Evolutionary conservation across 345 rosid genomes (phyloP).

Genomic region (Lenwebbia sp.): DNA sequence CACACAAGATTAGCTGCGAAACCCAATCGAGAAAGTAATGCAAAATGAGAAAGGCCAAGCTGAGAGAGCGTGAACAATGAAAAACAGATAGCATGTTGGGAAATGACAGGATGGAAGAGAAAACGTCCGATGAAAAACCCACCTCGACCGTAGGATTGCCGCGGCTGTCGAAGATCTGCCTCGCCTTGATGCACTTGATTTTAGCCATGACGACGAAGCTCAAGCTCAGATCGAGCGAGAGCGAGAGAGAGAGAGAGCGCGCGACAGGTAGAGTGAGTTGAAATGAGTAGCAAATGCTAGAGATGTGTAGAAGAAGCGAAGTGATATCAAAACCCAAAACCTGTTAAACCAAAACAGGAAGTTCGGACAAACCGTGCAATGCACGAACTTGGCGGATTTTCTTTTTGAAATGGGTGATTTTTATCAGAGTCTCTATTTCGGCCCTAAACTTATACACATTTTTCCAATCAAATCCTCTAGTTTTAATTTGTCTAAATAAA

Average conservation of each 20-base stretch:
- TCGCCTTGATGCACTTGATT: slow-evolving; percentile 31
- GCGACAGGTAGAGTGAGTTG: neutral
- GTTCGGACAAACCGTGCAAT: neutral
- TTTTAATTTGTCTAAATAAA: neutral
- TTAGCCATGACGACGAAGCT: slow-evolving; percentile 10
- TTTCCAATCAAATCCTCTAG: neutral
- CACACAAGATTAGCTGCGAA: neutral
- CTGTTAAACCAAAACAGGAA: neutral
- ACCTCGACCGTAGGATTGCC: slow-evolving; percentile 78
- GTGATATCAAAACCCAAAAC: neutral
- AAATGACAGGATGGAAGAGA: neutral
- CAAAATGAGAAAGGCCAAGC: neutral
- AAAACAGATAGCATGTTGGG: neutral
- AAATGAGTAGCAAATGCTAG: neutral
- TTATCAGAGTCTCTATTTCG: neutral
- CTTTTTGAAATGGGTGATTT: neutral
- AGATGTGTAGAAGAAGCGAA: neutral
- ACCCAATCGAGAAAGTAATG: too few species aligned
- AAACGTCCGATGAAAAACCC: neutral
- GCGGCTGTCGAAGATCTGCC: slow-evolving; percentile 77
- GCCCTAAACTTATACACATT: neutral
- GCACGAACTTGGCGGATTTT: neutral
- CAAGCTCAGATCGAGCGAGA: neutral
- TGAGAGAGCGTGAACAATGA: neutral
- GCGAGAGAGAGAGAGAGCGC: neutral